Base-by-base conservation (phyloP, 176 grass and related monocot species). In the Carex kokanica region DNA sequence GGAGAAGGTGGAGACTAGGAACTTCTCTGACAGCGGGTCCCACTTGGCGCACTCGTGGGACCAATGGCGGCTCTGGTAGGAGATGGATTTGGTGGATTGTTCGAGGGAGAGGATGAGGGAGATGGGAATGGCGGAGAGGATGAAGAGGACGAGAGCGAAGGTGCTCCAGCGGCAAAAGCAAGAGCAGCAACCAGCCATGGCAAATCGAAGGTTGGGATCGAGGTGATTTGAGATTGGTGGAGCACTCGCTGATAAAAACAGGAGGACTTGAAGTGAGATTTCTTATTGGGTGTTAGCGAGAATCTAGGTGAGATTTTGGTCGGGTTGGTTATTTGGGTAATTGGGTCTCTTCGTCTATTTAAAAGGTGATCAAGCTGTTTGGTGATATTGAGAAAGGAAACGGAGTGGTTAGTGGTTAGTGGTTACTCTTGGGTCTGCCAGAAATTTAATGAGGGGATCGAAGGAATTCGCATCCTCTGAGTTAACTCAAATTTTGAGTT, bases 11-110 rank as follows among this genome's bases (percentile, higher is more conserved):
- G 92, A 90, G 73, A 47, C 89, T 31, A 98, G 74, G 89, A 98
- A 94, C 36, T 89, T 80, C 25, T 64, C 83, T 29, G 84, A 84
- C 13, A 86, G 78, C 8, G 89, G 72, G 80, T 95, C 95, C 95
- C 92, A 98, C 89, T 98, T 98, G 89, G 92, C 91, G 90, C 95
- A 98, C 86, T 98, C 92, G 79, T 90, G 92, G 82, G 90, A 0
- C 95, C 95, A 98, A 55, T 88, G 79, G 8, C 56, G 21, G 43
- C 90, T 86, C 24, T 51, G 51, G 68, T 95, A 95, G 5, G 79
- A 68, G 29, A 94, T 79, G 40, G 90, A 92, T 13, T 79, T 36
- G 58, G 87, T 69, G 45, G 94, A 86, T 80, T 74, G 77, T 84
- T 98, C 95, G 31, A 95, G 91, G 66, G 94, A 90, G 57, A 85